Evolutionary conservation across 805 yeast species (phyloP), one percentile per base, ranked within the genome.

Genomic region (Candida krabiensis): DNA sequence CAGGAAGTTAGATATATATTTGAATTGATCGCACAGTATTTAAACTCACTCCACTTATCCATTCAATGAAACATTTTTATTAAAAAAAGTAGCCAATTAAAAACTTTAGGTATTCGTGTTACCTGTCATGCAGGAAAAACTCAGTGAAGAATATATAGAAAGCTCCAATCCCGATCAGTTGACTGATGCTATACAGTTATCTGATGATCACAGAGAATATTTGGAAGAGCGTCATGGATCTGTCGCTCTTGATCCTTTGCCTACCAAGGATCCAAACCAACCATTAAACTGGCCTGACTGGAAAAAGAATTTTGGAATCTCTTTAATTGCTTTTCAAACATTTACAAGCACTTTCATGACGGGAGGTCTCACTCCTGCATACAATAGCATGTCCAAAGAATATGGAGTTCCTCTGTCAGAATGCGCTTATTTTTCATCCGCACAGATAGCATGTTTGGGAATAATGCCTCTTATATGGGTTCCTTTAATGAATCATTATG

Each of bases 331-430:
- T 14, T 38, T 38, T 31, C 42, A 38, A 17, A 33, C 33, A 9
- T 38, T 38, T 25, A 38, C 37, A 21, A 30, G 34, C 14, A 38
- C 42, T 3, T 38, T 38, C 22, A 33, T 38, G 42, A 35, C 42
- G 13, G 36, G 32, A 5, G 42, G 42, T 11, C 24, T 33, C 27
- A 38, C 29, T 19, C 30, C 42, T 2, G 35, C 30, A 9, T 33
- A 24, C 13, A 19, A 7, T 12, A 26, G 34, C 5, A 33, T 33
- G 37, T 30, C 38, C 6, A 30, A 22, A n/a, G 24, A 33, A n/a
- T 38, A 38, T 26, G 35, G 38, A 8, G 38, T 33, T 12, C 22
- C 30, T 4, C 19, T 28, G 5, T 11, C 19, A 3, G 26, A 25
- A 12, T 33, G 37, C 8, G 30, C 38, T 8, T 38, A 38, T 21